These are phyloP conservation scores for Plasmodium malariae DNA, from an alignment of 169 alveolate genomes.

Conservation along the genomic window DNA sequence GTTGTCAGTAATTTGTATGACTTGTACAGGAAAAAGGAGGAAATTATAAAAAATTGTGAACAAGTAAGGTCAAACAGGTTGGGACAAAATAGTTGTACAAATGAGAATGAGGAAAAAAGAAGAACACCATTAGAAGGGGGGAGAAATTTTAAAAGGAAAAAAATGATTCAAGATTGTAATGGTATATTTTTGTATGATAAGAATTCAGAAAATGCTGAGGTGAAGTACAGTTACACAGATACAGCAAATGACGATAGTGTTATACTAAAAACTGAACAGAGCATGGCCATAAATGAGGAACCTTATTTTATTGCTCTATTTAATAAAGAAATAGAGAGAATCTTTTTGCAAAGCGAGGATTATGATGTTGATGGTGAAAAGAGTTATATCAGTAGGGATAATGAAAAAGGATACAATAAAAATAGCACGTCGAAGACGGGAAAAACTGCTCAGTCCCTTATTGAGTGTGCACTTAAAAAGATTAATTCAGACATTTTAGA, in stretches of 20 bases:
- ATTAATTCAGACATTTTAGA: background rate
- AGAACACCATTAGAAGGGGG: too few species aligned
- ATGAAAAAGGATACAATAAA: too few species aligned
- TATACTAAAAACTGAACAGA: background rate
- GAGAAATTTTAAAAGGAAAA: background rate
- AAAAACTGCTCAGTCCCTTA: background rate
- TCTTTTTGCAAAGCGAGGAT: background rate
- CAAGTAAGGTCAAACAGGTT: too few species aligned
- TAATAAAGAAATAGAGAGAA: constrained; percentile 7
- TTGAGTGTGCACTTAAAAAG: background rate
- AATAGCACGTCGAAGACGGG: too few species aligned
- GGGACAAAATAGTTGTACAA: background rate
- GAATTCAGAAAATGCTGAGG: background rate
- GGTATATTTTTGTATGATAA: background rate
- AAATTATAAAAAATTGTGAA: background rate
- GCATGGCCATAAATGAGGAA: background rate
- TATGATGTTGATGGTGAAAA: background rate
- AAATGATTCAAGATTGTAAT: background rate
- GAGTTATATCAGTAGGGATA: background rate
- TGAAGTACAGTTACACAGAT: background rate
- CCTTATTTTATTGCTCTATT: constrained; percentile 1
- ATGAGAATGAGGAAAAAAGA: background rate
- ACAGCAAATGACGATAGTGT: background rate
- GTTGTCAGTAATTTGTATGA: constrained; percentile 1
- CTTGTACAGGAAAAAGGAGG: background rate